These are phyloP conservation scores for Tremella fuciformis DNA, from an alignment of 768 basidiomycete genomes.

Conservation along the genomic window DNA sequence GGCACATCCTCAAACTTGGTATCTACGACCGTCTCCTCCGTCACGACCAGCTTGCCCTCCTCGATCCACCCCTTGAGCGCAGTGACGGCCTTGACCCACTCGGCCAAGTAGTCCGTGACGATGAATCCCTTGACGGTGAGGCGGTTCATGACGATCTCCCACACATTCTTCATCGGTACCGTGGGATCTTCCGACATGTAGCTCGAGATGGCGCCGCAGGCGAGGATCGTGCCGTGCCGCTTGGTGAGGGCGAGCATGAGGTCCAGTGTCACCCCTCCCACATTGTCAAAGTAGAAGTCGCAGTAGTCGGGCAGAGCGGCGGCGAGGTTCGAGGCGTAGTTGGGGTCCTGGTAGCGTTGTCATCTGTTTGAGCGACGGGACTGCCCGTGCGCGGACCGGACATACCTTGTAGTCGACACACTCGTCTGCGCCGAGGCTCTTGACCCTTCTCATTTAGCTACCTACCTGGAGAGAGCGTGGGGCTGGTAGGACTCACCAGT, in stretches of 20 bases:
- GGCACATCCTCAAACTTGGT: constrained; percentile 45
- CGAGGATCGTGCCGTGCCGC: constrained; percentile 22
- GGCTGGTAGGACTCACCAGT: constrained; percentile 25
- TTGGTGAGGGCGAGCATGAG: constrained; percentile 23
- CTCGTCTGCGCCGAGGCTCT: constrained; percentile 47
- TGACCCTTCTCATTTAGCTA: constrained; percentile 24
- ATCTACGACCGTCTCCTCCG: constrained; percentile 36
- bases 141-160: constrained; percentile 37
- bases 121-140: constrained; percentile 38
- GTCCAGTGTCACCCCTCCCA: constrained; percentile 35
- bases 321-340: constrained; percentile 15
- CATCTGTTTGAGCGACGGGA: too few species aligned
- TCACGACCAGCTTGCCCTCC: constrained; percentile 31
- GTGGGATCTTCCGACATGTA: neutral
- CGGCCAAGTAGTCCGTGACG: constrained; percentile 25
- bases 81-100: constrained; percentile 12
- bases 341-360: constrained; percentile 7
- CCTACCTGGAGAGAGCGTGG: neutral
- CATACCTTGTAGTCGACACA: constrained; percentile 48
- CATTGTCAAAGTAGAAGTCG: constrained; percentile 37
- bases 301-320: constrained; percentile 20
- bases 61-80: constrained; percentile 31
- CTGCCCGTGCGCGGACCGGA: too few species aligned
- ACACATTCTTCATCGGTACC: constrained; percentile 20
- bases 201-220: constrained; percentile 25